These are phyloP conservation scores for Nicotiana otophora DNA, from an alignment of 257 asterid genomes.

Conservation along the genomic window DNA sequence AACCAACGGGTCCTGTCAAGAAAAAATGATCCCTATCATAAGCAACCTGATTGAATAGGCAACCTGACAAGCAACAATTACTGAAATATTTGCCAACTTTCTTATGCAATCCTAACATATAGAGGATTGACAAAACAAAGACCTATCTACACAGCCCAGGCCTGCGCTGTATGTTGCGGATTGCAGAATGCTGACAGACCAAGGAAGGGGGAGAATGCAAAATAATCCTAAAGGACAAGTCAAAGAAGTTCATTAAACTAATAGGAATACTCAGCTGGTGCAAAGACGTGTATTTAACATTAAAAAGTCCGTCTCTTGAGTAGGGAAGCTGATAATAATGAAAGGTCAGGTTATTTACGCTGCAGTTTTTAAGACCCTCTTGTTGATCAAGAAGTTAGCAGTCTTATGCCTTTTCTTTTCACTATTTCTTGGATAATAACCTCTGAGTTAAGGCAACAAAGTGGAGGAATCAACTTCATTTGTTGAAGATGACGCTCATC, in stretches of 20 bases:
- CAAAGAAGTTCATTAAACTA: neutral
- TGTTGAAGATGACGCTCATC: neutral
- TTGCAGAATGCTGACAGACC: neutral
- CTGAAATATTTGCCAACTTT: neutral
- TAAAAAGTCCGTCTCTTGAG: neutral
- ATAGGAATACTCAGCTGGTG: neutral
- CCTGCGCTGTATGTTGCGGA: neutral
- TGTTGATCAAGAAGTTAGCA: neutral
- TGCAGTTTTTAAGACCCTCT: neutral
- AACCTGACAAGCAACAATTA: neutral
- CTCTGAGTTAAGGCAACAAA: neutral
- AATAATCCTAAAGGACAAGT: neutral
- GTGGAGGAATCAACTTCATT: neutral
- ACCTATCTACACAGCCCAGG: neutral
- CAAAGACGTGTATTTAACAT: neutral
- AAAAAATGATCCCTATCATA: neutral
- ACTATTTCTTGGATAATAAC: neutral
- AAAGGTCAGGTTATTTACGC: neutral
- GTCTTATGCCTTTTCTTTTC: neutral
- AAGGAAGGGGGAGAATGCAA: neutral
- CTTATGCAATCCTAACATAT: neutral
- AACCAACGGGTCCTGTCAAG: slow-evolving; percentile 65
- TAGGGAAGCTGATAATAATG: neutral
- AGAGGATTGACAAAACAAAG: neutral
- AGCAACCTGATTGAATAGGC: neutral